Percentiles rank a stretch among this genome's conserved stretches.
These are phyloP conservation scores for Lasiosphaeria miniovina DNA, from an alignment of 495 filamentous ascomycete species.

Conservation along the genomic window DNA sequence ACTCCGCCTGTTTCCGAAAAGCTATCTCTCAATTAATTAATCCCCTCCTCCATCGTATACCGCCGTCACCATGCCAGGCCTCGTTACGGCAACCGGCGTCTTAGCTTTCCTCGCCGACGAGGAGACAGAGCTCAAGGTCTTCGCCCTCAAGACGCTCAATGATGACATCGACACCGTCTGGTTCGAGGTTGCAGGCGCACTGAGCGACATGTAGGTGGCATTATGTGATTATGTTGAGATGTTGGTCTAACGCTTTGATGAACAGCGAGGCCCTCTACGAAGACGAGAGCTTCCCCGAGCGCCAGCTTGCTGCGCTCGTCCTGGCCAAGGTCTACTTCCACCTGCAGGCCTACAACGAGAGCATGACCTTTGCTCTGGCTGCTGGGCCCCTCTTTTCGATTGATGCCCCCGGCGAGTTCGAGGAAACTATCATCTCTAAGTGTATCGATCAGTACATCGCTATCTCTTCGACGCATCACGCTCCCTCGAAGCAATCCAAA, in stretches of 20 bases:
- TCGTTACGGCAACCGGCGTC: constrained; percentile 90
- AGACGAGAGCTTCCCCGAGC: constrained; percentile 90
- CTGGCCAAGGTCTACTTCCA: constrained; percentile 98
- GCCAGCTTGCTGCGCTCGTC: constrained; percentile 89
- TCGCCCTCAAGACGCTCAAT: constrained; percentile 90
- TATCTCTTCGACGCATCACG: constrained; percentile 68
- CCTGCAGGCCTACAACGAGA: constrained; percentile 97
- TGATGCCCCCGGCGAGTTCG: constrained; percentile 88
- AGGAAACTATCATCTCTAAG: constrained; percentile 97
- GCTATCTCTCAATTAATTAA: not conserved
- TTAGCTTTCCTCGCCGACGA: constrained; percentile 95
- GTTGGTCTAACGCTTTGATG: not conserved
- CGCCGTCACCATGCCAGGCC: constrained; percentile 68
- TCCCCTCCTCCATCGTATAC: not conserved
- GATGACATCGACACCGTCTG: constrained; percentile 93
- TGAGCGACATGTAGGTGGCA: constrained; percentile 83
- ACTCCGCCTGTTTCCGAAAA: not conserved
- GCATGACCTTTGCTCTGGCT: constrained; percentile 95
- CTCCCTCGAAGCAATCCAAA: constrained; percentile 42
- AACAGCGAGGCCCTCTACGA: constrained; percentile 92
- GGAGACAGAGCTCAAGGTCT: constrained; percentile 86
- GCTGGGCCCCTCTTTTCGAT: constrained; percentile 95
- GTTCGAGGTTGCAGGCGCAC: constrained; percentile 89
- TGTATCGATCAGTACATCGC: constrained; percentile 98
- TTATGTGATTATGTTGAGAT: constrained; percentile 19